Conservation (phyloP, 257 asterid genomes). For the Przewalskia tangutica region DNA sequence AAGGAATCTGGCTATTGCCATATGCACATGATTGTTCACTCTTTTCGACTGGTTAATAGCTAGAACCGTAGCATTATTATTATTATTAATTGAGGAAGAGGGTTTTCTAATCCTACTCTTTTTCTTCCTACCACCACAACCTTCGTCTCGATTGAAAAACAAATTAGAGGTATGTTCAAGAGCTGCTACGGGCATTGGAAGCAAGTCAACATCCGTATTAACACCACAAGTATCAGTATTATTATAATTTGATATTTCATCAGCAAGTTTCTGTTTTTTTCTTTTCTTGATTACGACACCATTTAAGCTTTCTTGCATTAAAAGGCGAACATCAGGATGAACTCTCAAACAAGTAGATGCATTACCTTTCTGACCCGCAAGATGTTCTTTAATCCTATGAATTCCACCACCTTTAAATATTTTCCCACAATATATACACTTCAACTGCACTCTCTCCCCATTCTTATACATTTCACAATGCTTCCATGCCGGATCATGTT, state of each 20-base stretch:
- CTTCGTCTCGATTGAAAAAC: conserved; percentile 44
- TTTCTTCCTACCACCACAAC: conserved; percentile 45
- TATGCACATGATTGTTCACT: conserved; percentile 44
- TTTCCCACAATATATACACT: conserved; percentile 85
- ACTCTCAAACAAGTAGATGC: conserved; percentile 92
- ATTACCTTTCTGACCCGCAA: conserved; percentile 94
- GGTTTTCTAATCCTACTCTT: conserved; percentile 68
- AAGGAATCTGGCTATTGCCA: conserved; percentile 83
- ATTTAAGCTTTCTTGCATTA: conserved; percentile 81
- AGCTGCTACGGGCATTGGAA: conserved; percentile 48
- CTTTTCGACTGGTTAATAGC: conserved; percentile 31
- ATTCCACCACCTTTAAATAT: conserved; percentile 94
- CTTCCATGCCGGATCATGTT: conserved; percentile 98
- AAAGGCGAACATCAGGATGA: conserved; percentile 60
- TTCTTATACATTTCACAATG: conserved; percentile 86
- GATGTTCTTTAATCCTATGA: conserved; percentile 93
- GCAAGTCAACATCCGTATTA: conserved; percentile 44
- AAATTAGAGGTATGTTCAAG: conserved; percentile 38
- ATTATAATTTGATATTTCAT: conserved; percentile 37
- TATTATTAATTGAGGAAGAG: conserved; percentile 22
- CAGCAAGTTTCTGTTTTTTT: conserved; percentile 63
- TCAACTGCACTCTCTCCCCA: conserved; percentile 77
- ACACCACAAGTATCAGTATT: conserved; percentile 33
- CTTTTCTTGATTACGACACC: conserved; percentile 68
- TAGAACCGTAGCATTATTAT: conserved; percentile 19